These are phyloP conservation scores for Termitomyces sp. DNA, from an alignment of 768 basidiomycete genomes.

Conservation along the genomic window DNA sequence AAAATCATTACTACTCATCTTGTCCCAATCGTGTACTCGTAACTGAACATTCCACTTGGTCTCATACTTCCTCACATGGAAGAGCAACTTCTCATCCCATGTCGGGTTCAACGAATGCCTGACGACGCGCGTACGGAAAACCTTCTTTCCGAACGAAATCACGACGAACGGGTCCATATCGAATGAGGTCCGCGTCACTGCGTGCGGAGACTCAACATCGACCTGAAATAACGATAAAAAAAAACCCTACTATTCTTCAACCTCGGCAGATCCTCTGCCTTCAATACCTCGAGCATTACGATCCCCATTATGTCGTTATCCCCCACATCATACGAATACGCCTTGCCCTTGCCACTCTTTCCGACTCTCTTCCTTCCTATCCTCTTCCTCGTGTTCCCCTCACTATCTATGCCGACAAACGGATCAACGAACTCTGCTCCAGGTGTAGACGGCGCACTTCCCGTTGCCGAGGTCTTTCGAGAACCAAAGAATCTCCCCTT, in stretches of 20 bases:
- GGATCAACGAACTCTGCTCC: neutral
- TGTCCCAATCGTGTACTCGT: slow-evolving; percentile 94
- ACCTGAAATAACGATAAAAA: neutral
- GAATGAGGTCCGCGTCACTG: slow-evolving; percentile 83
- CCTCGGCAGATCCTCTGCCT: slow-evolving; percentile 79
- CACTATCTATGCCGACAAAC: neutral
- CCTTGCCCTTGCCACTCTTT: slow-evolving; percentile 20
- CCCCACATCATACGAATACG: slow-evolving; percentile 52
- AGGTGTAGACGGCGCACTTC: neutral
- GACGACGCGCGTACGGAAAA: slow-evolving; percentile 88
- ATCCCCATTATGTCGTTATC: slow-evolving; percentile 85
- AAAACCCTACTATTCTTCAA: slow-evolving; percentile 74
- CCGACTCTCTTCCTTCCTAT: slow-evolving; percentile 3
- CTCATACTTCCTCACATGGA: slow-evolving; percentile 76
- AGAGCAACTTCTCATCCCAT: slow-evolving; percentile 95
- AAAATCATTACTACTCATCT: slow-evolving; percentile 82
- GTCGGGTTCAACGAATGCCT: slow-evolving; percentile 78
- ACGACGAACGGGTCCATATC: slow-evolving; percentile 99
- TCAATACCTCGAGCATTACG: slow-evolving; percentile 88
- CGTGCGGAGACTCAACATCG: neutral
- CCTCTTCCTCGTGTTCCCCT: slow-evolving; percentile 7
- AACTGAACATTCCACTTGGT: slow-evolving; percentile 68
- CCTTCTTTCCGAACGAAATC: slow-evolving; percentile 93
- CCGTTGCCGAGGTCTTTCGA: neutral
- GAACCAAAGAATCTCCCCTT: neutral